Evolutionary conservation across 176 grass and related monocot species (phyloP).

Genomic region (Juncus inflexus): DNA sequence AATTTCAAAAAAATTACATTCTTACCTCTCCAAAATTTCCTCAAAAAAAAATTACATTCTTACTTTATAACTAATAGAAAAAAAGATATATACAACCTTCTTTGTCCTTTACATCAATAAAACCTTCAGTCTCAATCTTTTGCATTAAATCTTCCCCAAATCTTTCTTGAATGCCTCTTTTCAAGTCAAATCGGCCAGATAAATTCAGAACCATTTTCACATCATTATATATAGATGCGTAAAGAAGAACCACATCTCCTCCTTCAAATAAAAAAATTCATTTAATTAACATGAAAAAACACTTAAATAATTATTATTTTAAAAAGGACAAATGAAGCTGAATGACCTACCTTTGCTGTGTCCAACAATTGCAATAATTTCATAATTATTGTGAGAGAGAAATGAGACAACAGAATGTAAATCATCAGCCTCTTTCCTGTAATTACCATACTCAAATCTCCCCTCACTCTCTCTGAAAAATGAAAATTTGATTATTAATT

Average conservation of each 20-base stretch:
- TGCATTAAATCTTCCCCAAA: conserved; percentile 70
- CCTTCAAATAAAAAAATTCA: conserved; percentile 30
- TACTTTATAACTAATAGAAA: background rate
- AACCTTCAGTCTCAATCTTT: conserved; percentile 76
- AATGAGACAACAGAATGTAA: conserved; percentile 47
- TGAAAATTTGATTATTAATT: conserved; percentile 5
- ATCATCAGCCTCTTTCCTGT: conserved; percentile 58
- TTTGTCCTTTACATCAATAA: conserved; percentile 55
- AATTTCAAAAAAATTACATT: background rate
- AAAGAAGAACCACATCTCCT: conserved; percentile 80
- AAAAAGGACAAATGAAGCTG: conserved; percentile 1
- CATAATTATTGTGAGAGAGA: conserved; percentile 46
- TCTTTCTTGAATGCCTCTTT: conserved; percentile 60
- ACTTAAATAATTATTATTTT: background rate
- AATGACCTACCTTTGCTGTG: conserved; percentile 66
- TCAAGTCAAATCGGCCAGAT: conserved; percentile 75
- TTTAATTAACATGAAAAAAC: background rate
- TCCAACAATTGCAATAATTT: conserved; percentile 53
- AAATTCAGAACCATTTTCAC: conserved; percentile 60
- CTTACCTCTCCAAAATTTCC: background rate
- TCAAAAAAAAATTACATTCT: background rate
- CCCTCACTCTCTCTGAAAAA: conserved; percentile 67
- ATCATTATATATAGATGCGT: conserved; percentile 67
- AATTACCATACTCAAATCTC: conserved; percentile 62
- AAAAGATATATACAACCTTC: conserved; percentile 43